Conservation (phyloP, 352 stramenopile genomes). For the Phytophthora ramorum region DNA sequence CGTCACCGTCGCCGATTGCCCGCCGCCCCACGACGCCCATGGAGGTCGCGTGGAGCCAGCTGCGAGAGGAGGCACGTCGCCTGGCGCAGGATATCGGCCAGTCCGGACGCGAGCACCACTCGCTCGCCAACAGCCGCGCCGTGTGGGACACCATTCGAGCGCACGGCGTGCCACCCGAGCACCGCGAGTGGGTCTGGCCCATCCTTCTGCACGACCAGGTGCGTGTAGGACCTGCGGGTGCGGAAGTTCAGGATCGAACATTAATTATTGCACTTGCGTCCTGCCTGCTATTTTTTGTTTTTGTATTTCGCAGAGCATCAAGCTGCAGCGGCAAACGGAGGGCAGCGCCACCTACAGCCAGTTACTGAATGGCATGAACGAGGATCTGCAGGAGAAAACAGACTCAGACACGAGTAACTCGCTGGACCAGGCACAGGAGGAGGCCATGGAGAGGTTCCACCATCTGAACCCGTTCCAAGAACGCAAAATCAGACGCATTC, state of each 20-base stretch:
- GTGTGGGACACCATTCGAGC: constrained; percentile 60
- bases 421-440: constrained; percentile 74
- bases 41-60: constrained; percentile 65
- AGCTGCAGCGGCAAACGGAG: constrained; percentile 62
- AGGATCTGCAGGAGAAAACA: constrained; percentile 39
- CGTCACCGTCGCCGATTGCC: too few relatives aligned
- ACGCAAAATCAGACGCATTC: constrained; percentile 83
- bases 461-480: constrained; percentile 86
- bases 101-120: constrained; percentile 76
- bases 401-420: constrained; percentile 43
- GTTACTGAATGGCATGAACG: constrained; percentile 46
- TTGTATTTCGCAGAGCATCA: constrained; percentile 46
- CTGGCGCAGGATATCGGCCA: constrained; percentile 64
- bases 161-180: constrained; percentile 65
- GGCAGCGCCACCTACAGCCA: constrained; percentile 59
- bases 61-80: constrained; percentile 62
- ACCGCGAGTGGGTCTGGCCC: constrained; percentile 85
- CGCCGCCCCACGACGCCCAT: constrained; percentile 32
- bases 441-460: constrained; percentile 80
- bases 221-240: constrained; percentile 8
- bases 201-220: constrained; percentile 70
- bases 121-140: constrained; percentile 49
- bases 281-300: neutral
- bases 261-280: constrained; percentile 1
- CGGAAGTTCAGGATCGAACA: neutral